Evolutionary conservation across 352 stramenopile species (phyloP).

Genomic region (Lagenidium giganteum): DNA sequence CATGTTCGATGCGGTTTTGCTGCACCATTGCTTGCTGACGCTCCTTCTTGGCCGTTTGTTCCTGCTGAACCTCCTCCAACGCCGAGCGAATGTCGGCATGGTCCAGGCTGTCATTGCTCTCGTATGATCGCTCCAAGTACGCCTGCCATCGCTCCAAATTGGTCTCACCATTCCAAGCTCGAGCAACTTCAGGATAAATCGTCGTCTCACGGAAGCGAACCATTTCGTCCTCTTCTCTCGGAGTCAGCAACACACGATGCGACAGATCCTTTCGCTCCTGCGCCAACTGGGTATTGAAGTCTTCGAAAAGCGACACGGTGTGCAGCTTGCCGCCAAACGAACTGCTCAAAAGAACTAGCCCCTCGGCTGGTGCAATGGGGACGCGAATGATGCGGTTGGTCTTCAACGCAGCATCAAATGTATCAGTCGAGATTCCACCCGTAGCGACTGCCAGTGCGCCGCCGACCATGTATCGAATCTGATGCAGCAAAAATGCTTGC

Average conservation of each 20-base stretch:
- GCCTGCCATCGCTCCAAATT: slow-evolving; percentile 48
- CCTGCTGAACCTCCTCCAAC: slow-evolving; percentile 30
- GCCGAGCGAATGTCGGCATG: slow-evolving; percentile 31
- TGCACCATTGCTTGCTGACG: slow-evolving; percentile 38
- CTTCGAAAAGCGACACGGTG: slow-evolving; percentile 65
- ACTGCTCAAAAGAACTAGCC: slow-evolving; percentile 80
- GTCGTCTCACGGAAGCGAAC: slow-evolving; percentile 59
- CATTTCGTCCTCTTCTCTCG: slow-evolving; percentile 45
- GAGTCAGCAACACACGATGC: slow-evolving; percentile 54
- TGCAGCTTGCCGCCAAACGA: slow-evolving; percentile 79
- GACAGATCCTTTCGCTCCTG: slow-evolving; percentile 44
- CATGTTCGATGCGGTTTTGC: slow-evolving; percentile 38
- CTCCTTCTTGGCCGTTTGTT: slow-evolving; percentile 32
- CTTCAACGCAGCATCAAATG: slow-evolving; percentile 69
- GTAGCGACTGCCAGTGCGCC: slow-evolving; percentile 78
- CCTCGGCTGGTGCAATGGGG: slow-evolving; percentile 84
- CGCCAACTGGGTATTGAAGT: slow-evolving; percentile 59
- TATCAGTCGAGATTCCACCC: slow-evolving; percentile 53
- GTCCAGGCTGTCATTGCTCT: slow-evolving; percentile 36
- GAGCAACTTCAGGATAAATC: slow-evolving; percentile 65
- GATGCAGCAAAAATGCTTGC: slow-evolving; percentile 84
- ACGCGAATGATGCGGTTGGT: slow-evolving; percentile 81
- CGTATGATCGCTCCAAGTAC: slow-evolving; percentile 56
- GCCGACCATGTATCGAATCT: slow-evolving; percentile 90
- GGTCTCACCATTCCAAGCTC: slow-evolving; percentile 42